phyloP scores from a whole-genome alignment of 1,139 yeast species.

The Torulaspora pretoriensis region DNA sequence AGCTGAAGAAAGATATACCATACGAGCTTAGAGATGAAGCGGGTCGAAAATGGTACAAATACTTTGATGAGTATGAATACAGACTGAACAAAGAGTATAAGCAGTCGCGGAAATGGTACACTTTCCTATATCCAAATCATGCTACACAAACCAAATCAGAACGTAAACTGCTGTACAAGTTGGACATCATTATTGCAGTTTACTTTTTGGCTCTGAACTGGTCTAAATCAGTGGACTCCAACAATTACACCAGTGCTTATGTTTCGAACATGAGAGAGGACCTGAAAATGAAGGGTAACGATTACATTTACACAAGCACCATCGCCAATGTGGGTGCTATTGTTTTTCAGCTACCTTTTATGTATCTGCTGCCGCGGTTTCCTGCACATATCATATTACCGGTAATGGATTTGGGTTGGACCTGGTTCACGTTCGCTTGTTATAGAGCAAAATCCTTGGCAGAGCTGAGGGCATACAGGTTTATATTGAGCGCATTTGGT shows the following conservation, averaged over 20 bases:
- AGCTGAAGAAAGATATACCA: constrained; percentile 25
- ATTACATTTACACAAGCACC: constrained; percentile 57
- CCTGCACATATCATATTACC: constrained; percentile 57
- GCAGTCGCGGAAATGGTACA: constrained; percentile 51
- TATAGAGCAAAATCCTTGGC: constrained; percentile 46
- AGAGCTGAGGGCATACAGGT: constrained; percentile 54
- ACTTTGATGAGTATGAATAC: constrained; percentile 61
- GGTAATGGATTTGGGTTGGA: constrained; percentile 60
- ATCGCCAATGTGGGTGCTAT: constrained; percentile 57
- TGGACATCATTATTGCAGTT: constrained; percentile 56
- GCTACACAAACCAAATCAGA: constrained; percentile 51
- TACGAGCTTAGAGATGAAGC: constrained; percentile 47
- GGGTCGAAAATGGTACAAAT: constrained; percentile 58
- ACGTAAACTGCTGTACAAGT: constrained; percentile 50
- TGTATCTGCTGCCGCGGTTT: constrained; percentile 42
- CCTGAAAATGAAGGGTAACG: constrained; percentile 60
- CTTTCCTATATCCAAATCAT: constrained; percentile 44
- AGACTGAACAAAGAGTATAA: constrained; percentile 44
- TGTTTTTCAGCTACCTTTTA: constrained; percentile 51
- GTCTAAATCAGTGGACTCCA: constrained; percentile 64
- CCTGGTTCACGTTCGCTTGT: constrained; percentile 55
- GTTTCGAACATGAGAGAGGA: constrained; percentile 60
- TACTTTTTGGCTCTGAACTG: constrained; percentile 64
- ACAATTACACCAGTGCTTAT: constrained; percentile 60
- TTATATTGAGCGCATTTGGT: constrained; percentile 61